Evolutionary conservation across 345 rosid species (phyloP), one percentile per base, ranked within the genome.

Genomic region (Erodium maritimum): DNA sequence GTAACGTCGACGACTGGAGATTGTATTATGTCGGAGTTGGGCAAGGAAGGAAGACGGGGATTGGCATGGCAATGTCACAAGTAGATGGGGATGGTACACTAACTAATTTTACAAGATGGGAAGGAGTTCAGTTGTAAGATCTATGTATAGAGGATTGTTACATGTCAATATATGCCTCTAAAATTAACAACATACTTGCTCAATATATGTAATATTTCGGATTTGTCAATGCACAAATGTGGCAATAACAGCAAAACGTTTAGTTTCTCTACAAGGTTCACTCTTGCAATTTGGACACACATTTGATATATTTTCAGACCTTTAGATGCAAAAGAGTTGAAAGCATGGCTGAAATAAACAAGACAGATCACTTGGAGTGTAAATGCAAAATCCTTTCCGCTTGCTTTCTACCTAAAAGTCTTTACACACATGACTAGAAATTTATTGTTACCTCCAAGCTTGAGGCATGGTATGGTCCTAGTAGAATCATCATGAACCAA

Each of bases 21-120:
- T 54, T 85, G 75, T 87, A 85, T 55, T 90, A 80, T 52, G 82
- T 69, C 63, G 95, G 93, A 18, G 19, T 77, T 56, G 84, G 87
- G 17, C 60, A 69, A 22, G 74, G 73, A n/a, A 85, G 91, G 62
- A 83, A 73, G 65, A 76, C 77, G 50, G 89, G 86, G 64, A 85
- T 87, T 37, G 93, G 95, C 3, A 72, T 90, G 68, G 90, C 86
- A 11, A 73, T 79, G 5, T 85, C 84, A 33, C 61, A 69, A 20
- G 95, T 85, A 1, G 75, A 48, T 64, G 20, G 70, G 73, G 58
- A 75, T 56, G n/a, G n/a, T n/a, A n/a, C n/a, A n/a, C n/a, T n/a
- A n/a, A n/a, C n/a, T n/a, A n/a, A n/a, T 59, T 81, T 90, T 25
- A 71, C 68, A 46, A 82, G 82, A 72, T 86, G 88, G 84, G 63